Base-by-base conservation (phyloP, 2,329 filamentous ascomycete species). In the Didymella pinodella region DNA sequence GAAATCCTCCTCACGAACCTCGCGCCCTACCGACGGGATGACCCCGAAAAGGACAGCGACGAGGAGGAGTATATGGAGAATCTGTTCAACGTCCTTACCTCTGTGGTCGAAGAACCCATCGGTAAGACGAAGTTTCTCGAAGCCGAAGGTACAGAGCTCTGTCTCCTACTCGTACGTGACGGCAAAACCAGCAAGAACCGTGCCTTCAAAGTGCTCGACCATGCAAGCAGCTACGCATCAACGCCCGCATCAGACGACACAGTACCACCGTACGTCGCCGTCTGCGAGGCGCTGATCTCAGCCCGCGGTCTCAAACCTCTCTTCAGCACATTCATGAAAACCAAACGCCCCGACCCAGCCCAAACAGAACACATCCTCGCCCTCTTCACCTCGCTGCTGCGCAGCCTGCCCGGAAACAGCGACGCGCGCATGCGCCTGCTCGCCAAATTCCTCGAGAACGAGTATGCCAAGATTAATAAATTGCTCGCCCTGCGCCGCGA, bases 41-140 rank as follows among this genome's bases (percentile, higher is more conserved):
- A 99, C 72, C 95, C 95, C 0, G 85, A 88, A 48, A 94, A 91
- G 71, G 92, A 93, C 58, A 88, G 89, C 31, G 89, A 95, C 49
- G 95, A 98, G 76, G 93, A 97, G 73, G 95, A 99, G 79, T 97
- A 91, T 74, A 91, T 96, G 73, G 92, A 96, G 77, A 97, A 99
- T 65, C 74, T 97, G 0, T 99, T 99, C 75, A 93, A 97, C 71
- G 87, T 89, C 1, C 75, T 98, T 18, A 91, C 91, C 0, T 96
- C 91, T 66, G 79, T 96, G 1, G 90, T 89, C 0, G 91, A 96
- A 67, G 90, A 92, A 58, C 75, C 83, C 0, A 78, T 84, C 4
- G 93, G 93, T 6, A 97, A 97, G 76, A 72, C 79, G 10, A 92
- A 91, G 59, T 95, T 98, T 62, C 74, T 97, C 32, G 91, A 95